Conservation (phyloP, 139 green algal species). For the Chlamydomonas sp. region DNA sequence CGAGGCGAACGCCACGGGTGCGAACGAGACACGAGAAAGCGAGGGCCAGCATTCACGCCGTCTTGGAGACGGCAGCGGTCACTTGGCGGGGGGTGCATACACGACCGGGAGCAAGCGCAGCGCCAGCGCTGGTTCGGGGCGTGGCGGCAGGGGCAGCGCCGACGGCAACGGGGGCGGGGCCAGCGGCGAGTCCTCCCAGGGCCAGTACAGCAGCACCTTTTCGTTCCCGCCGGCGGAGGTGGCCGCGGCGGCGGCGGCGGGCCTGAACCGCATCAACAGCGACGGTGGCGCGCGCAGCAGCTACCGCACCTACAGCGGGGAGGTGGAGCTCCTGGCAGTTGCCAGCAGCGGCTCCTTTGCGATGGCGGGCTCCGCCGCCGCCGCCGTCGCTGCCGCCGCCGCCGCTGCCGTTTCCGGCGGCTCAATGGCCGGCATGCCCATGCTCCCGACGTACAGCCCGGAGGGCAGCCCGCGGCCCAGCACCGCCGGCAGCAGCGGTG, state of each 20-base stretch:
- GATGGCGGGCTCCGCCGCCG: not conserved
- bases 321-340: too few species aligned
- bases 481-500: not conserved
- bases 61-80: too few species aligned
- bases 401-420: not conserved
- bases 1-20: too few species aligned
- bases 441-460: too few species aligned
- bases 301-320: not conserved
- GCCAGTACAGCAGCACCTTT: not conserved
- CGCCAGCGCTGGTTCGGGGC: too few species aligned
- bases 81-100: too few species aligned
- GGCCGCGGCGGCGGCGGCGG: not conserved
- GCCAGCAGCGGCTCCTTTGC: not conserved
- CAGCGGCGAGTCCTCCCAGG: not conserved
- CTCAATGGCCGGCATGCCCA: too few species aligned
- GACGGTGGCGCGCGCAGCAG: not conserved
- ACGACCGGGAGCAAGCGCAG: too few species aligned
- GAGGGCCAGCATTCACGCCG: too few species aligned
- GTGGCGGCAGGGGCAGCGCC: not conserved
- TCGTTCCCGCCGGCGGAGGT: not conserved
- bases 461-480: too few species aligned
- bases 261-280: not conserved
- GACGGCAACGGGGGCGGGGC: not conserved
- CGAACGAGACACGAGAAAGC: too few species aligned
- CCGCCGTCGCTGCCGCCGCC: conserved; percentile 2